Conservation (phyloP, 73 alveolate genomes). For the Symbiodinium natans region DNA sequence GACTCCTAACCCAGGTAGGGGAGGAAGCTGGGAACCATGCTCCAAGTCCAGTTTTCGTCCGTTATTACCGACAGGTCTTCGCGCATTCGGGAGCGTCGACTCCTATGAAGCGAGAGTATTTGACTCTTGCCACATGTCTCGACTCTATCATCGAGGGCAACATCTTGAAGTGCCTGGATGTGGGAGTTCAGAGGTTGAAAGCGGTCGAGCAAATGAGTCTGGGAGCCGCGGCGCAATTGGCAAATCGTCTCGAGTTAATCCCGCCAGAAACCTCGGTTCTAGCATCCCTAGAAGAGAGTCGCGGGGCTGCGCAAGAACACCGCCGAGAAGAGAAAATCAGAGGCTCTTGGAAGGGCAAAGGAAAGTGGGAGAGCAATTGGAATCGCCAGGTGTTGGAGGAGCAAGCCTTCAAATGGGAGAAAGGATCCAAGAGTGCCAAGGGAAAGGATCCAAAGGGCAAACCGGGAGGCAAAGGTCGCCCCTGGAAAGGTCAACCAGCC, state of each 20-base stretch:
- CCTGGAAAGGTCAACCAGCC: background rate
- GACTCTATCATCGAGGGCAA: background rate
- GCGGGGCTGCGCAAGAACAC: conserved; percentile 4
- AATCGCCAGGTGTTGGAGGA: background rate
- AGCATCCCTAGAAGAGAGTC: background rate
- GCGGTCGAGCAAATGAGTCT: background rate
- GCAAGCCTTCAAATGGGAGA: background rate
- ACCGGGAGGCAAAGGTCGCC: background rate
- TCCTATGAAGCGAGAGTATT: conserved; percentile 14
- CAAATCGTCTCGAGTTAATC: background rate
- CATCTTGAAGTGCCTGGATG: background rate
- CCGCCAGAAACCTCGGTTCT: background rate
- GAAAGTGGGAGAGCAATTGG: background rate
- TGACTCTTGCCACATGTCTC: background rate
- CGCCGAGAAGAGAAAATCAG: background rate
- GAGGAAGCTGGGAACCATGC: background rate
- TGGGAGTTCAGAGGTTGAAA: background rate
- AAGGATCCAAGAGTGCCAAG: background rate
- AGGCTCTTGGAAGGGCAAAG: background rate
- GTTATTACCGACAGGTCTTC: background rate
- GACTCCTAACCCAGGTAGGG: background rate
- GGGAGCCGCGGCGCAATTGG: background rate
- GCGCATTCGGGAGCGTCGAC: background rate
- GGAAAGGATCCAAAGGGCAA: background rate
- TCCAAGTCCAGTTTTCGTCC: background rate